Conservation (phyloP, 129 eudicot species). For the Lactuca sativa region DNA sequence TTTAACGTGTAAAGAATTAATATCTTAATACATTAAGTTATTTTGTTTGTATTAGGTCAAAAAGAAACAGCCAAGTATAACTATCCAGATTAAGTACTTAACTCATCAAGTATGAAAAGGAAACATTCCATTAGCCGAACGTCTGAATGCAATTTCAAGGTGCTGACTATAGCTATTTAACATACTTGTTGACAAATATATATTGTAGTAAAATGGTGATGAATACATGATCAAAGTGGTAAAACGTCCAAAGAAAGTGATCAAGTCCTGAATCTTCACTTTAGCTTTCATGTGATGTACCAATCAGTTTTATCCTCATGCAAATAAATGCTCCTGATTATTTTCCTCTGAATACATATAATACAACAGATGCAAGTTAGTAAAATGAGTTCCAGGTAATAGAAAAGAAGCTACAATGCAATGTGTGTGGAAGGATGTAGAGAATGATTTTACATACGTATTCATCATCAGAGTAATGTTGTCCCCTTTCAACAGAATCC, state of each 20-base stretch:
- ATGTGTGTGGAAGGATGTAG: not conserved
- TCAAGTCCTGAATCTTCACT: not conserved
- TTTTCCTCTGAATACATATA: slow-evolving; percentile 27
- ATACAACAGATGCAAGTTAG: slow-evolving; percentile 4
- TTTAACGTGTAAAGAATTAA: too few species aligned
- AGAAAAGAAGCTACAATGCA: not conserved
- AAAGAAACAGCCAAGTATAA: too few species aligned
- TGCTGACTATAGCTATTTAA: not conserved
- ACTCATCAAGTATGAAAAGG: not conserved
- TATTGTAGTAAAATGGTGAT: not conserved
- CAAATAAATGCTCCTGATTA: not conserved
- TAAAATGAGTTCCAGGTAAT: not conserved
- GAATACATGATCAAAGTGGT: not conserved
- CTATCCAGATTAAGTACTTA: not conserved
- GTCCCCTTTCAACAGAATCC: slow-evolving; percentile 62
- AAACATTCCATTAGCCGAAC: not conserved
- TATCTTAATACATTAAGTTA: too few species aligned
- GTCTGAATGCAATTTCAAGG: not conserved
- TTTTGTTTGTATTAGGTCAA: too few species aligned
- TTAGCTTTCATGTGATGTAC: not conserved
- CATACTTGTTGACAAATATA: not conserved
- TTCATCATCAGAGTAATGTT: slow-evolving; percentile 71
- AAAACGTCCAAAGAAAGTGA: not conserved
- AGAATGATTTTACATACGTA: slow-evolving; percentile 32
- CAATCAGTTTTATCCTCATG: not conserved